phyloP scores from a whole-genome alignment of 164 flowering plant genomes.

The Macadamia tetraphylla region DNA sequence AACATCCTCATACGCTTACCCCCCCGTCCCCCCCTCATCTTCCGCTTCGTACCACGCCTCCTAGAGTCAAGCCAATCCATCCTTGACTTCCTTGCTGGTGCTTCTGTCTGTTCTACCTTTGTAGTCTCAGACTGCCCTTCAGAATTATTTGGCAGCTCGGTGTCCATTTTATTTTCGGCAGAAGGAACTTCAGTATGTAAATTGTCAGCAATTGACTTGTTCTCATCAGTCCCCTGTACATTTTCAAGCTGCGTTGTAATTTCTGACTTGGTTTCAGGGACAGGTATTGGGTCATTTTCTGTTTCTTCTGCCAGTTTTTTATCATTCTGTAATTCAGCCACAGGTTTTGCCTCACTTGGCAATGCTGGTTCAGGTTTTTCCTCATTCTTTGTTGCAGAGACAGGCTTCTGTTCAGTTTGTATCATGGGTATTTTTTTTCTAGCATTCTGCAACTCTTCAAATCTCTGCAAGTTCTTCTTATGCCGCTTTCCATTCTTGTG shows the following conservation, averaged over 20 bases:
- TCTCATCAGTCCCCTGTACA: constrained; percentile 8
- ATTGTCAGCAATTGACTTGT: constrained; percentile 11
- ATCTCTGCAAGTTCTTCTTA: constrained; percentile 40
- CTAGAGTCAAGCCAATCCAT: constrained; percentile 15
- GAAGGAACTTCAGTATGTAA: constrained; percentile 9
- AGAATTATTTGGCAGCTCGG: constrained; percentile 12
- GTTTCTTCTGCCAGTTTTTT: background rate
- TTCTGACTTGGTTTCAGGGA: constrained; percentile 16
- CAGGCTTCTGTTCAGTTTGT: no score
- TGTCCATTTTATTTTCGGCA: constrained; percentile 10
- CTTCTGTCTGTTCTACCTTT: constrained; percentile 14
- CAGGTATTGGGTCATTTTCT: constrained; percentile 11
- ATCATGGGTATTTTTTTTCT: constrained; percentile 6
- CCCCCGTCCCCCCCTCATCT: constrained; percentile 31
- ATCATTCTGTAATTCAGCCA: background rate
- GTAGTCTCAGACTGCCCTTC: constrained; percentile 12
- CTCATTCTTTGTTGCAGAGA: no score
- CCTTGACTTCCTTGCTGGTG: constrained; percentile 14
- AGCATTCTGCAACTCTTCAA: constrained; percentile 31
- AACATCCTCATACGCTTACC: constrained; percentile 26
- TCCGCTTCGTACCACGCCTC: constrained; percentile 31
- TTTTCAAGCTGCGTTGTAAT: constrained; percentile 11
- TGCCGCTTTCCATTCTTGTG: constrained; percentile 65
- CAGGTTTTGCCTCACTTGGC: background rate
- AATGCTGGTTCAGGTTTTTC: no score